These are phyloP conservation scores for Misopates orontium DNA, from an alignment of 257 asterid species.

Conservation along the genomic window DNA sequence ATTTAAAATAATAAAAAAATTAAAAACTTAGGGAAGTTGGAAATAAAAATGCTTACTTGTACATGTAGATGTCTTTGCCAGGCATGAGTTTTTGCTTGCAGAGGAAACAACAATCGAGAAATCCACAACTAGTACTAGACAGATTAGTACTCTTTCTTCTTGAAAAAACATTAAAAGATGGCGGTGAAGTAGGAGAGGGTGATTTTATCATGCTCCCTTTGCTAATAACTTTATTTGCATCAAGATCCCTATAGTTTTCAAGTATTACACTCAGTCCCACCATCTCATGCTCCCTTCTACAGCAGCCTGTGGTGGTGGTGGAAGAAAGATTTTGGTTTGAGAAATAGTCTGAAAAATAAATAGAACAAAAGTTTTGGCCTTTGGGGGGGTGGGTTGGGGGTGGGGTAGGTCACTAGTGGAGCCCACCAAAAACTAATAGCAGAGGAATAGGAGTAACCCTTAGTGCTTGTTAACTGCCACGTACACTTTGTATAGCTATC, in stretches of 20 bases:
- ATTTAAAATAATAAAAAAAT: too few relatives aligned
- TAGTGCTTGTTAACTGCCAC: constrained; percentile 65
- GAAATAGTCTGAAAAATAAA: constrained; percentile 23
- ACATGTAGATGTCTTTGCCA: constrained; percentile 89
- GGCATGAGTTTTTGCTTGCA: constrained; percentile 69
- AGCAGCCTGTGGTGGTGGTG: constrained; percentile 15
- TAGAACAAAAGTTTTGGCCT: constrained; percentile 18
- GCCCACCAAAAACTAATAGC: constrained; percentile 17
- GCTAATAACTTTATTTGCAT: constrained; percentile 47
- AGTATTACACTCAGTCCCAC: constrained; percentile 89
- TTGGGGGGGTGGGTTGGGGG: background rate
- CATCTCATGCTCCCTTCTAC: constrained; percentile 49
- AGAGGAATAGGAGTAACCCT: constrained; percentile 38
- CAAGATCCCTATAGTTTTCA: constrained; percentile 43
- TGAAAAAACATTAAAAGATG: constrained; percentile 18
- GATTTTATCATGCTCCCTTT: constrained; percentile 65
- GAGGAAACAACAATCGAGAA: constrained; percentile 75
- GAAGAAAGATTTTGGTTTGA: background rate
- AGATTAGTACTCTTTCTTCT: background rate
- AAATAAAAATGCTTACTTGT: constrained; percentile 58
- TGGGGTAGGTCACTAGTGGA: constrained; percentile 12
- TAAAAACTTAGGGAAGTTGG: too few relatives aligned
- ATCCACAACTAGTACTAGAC: constrained; percentile 29
- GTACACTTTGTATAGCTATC: constrained; percentile 44
- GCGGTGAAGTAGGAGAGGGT: constrained; percentile 31